Percentiles rank a stretch among this genome's conserved stretches.
These are phyloP conservation scores for Gracilariopsis chorda DNA, from an alignment of 23 red algal species.

Conservation along the genomic window DNA sequence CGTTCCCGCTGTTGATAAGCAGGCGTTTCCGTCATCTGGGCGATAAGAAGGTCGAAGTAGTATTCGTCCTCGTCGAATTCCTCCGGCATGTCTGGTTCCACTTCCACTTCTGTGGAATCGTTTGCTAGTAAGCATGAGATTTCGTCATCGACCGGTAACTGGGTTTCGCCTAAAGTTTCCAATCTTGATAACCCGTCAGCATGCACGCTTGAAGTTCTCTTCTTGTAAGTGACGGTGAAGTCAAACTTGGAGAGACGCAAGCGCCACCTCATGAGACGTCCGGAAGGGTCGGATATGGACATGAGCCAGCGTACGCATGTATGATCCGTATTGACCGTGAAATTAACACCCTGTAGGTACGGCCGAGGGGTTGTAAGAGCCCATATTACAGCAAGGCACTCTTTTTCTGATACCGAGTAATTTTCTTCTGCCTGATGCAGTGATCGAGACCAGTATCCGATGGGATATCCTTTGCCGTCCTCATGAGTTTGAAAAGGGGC, in stretches of 20 bases:
- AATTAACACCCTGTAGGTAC: neutral
- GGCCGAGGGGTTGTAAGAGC: neutral
- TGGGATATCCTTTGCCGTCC: neutral
- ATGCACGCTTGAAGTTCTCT: neutral
- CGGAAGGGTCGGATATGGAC: neutral
- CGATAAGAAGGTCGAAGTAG: no score
- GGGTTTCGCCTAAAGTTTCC: neutral
- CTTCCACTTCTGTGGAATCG: no score
- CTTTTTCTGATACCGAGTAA: neutral
- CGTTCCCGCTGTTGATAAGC: no score
- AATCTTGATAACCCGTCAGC: neutral
- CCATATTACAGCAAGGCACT: slow-evolving; percentile 15
- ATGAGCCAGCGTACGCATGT: neutral
- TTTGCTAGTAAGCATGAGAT: neutral
- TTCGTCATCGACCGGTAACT: neutral
- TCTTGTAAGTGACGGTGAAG: neutral
- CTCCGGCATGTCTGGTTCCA: no score
- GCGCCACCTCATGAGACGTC: neutral
- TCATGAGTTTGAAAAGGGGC: neutral
- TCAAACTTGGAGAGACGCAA: neutral
- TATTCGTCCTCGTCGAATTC: no score
- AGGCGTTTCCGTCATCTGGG: no score
- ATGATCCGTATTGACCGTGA: neutral
- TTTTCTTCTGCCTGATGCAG: neutral
- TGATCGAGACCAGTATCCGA: neutral